A percentile compares a stretch with the other conserved stretches of the same genome.
Evolutionary conservation across 306 rosid species (phyloP).

Genomic region (Quercus berberidifolia): DNA sequence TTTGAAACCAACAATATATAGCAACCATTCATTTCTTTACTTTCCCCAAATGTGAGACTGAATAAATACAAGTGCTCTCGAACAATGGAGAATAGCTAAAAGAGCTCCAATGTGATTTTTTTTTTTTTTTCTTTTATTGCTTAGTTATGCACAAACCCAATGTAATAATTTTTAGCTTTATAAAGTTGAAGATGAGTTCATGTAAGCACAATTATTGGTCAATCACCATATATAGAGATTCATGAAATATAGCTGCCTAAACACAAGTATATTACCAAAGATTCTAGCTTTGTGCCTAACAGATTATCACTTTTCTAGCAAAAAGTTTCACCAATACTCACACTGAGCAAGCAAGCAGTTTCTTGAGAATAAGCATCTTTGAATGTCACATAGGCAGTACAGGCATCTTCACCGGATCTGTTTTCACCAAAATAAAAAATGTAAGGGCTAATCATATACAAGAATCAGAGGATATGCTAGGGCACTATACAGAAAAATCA

Average conservation of each 20-base stretch:
- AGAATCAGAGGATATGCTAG: background rate
- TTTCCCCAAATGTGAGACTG: too few species aligned
- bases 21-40: too few species aligned
- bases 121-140: too few species aligned
- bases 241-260: slow-evolving; percentile 1
- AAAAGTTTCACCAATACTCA: slow-evolving; percentile 36
- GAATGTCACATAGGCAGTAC: slow-evolving; percentile 83
- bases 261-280: background rate
- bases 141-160: too few species aligned
- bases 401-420: slow-evolving; percentile 77
- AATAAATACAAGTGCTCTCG: too few species aligned
- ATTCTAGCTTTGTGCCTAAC: background rate
- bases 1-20: too few species aligned
- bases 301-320: background rate
- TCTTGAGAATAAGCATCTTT: slow-evolving; percentile 82
- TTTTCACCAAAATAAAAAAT: background rate
- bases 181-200: background rate
- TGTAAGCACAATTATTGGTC: background rate
- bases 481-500: background rate
- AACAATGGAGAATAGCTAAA: background rate
- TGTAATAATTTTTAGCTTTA: background rate
- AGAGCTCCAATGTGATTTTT: background rate
- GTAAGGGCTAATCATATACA: background rate
- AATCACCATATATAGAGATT: background rate
- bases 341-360: slow-evolving; percentile 95